These are phyloP conservation scores for Dioscorea alata DNA, from an alignment of 106 monocot genomes.

Conservation along the genomic window DNA sequence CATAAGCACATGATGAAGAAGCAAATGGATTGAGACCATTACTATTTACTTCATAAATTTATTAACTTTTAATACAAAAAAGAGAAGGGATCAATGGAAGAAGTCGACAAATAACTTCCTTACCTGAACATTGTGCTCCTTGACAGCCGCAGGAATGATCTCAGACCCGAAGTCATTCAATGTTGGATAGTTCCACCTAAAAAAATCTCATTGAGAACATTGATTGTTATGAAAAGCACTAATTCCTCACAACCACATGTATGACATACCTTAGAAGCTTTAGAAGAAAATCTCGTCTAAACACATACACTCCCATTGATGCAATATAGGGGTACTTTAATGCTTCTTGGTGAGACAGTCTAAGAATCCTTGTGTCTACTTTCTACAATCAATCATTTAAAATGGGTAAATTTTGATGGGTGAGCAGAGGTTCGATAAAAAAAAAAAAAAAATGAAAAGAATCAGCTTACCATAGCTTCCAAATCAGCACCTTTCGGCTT, in stretches of 20 bases:
- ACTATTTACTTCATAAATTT: no score
- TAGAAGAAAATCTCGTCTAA: conserved; percentile 62
- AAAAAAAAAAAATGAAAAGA: not conserved
- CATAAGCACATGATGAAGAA: no score
- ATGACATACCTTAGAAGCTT: conserved; percentile 67
- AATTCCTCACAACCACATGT: not conserved
- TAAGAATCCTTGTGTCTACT: conserved; percentile 48
- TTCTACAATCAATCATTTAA: conserved; percentile 30
- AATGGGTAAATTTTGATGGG: no score
- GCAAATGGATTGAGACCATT: no score
- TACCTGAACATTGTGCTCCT: conserved; percentile 82
- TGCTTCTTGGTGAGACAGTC: conserved; percentile 52
- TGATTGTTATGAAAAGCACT: not conserved
- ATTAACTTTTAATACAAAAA: no score
- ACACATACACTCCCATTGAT: conserved; percentile 94
- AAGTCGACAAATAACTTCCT: not conserved
- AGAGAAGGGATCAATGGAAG: no score
- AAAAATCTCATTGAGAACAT: not conserved
- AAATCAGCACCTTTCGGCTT: conserved; percentile 73
- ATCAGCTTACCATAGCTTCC: conserved; percentile 68
- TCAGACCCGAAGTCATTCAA: conserved; percentile 96
- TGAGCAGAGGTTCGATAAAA: no score
- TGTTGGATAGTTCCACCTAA: conserved; percentile 75
- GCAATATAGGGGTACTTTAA: conserved; percentile 66
- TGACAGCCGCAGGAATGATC: conserved; percentile 78